These are phyloP conservation scores for Metschnikowia hibisci DNA, from an alignment of 805 yeast species.

Conservation along the genomic window DNA sequence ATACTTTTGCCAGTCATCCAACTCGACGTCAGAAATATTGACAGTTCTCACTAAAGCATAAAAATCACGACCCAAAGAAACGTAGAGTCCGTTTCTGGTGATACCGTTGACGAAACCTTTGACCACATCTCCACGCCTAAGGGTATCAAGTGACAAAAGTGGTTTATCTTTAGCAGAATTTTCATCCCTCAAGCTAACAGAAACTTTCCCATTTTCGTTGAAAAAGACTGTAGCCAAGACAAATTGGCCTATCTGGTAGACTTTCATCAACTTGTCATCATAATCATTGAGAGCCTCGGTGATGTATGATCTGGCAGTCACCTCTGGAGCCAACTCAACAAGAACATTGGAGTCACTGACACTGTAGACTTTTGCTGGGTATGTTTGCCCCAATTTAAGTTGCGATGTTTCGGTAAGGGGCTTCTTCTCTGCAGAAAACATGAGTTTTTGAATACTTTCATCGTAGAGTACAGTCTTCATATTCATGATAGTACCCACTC, in stretches of 20 bases:
- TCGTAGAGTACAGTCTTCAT: conserved; percentile 55
- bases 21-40: conserved; percentile 74
- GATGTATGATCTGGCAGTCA: conserved; percentile 61
- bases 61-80: conserved; percentile 65
- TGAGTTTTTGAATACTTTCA: conserved; percentile 46
- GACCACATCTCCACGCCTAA: conserved; percentile 67
- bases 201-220: conserved; percentile 48
- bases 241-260: conserved; percentile 48
- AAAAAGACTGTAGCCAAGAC: conserved; percentile 54
- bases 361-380: conserved; percentile 62
- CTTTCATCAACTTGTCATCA: conserved; percentile 47
- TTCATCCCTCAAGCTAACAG: conserved; percentile 58
- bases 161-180: conserved; percentile 47
- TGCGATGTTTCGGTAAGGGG: conserved; percentile 43
- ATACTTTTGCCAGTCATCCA: conserved; percentile 84
- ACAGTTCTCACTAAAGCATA: conserved; percentile 78
- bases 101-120: conserved; percentile 78
- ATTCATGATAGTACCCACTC: conserved; percentile 67
- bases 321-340: conserved; percentile 62
- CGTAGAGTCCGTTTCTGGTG: conserved; percentile 72
- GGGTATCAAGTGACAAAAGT: conserved; percentile 47
- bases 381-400: conserved; percentile 48
- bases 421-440: conserved; percentile 48
- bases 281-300: conserved; percentile 78
- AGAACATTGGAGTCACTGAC: conserved; percentile 57